These are phyloP conservation scores for Globisporangium spiculum DNA, from an alignment of 352 stramenopile genomes.

Conservation along the genomic window DNA sequence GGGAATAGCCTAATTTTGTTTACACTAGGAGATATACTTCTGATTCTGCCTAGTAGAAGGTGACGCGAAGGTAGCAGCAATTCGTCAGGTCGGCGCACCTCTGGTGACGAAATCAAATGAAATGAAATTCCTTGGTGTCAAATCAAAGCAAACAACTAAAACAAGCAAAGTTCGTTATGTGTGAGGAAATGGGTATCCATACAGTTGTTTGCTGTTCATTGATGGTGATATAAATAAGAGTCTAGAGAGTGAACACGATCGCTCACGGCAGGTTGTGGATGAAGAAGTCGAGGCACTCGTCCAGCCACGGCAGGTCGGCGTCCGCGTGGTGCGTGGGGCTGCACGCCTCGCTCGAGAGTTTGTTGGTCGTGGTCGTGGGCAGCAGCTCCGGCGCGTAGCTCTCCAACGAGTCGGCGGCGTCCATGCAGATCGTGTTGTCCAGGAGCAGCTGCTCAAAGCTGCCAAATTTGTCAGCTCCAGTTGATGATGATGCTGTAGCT, in stretches of 20 bases:
- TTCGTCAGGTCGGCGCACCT: no score
- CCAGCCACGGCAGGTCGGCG: slow-evolving; percentile 19
- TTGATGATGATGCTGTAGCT: background rate
- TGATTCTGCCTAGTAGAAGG: no score
- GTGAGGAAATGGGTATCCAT: background rate
- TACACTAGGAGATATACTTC: no score
- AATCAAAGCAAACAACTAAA: no score
- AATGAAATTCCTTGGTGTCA: no score
- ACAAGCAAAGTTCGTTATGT: no score
- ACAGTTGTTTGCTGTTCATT: background rate
- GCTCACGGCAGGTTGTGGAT: slow-evolving; percentile 23
- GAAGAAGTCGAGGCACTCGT: slow-evolving; percentile 31
- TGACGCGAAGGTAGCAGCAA: no score
- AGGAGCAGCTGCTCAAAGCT: slow-evolving; percentile 18
- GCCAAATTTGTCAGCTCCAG: background rate
- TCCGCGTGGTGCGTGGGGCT: slow-evolving; percentile 19
- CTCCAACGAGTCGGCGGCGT: background rate
- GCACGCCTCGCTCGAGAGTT: background rate
- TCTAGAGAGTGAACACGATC: background rate
- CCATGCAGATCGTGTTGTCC: slow-evolving; percentile 4
- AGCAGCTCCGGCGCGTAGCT: background rate
- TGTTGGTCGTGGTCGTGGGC: background rate
- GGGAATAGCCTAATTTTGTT: no score
- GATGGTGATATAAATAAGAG: background rate
- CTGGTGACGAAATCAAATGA: no score